These are phyloP conservation scores for Entophlyctis luteolus DNA, from an alignment of 192 early-diverging fungal species.

Conservation along the genomic window DNA sequence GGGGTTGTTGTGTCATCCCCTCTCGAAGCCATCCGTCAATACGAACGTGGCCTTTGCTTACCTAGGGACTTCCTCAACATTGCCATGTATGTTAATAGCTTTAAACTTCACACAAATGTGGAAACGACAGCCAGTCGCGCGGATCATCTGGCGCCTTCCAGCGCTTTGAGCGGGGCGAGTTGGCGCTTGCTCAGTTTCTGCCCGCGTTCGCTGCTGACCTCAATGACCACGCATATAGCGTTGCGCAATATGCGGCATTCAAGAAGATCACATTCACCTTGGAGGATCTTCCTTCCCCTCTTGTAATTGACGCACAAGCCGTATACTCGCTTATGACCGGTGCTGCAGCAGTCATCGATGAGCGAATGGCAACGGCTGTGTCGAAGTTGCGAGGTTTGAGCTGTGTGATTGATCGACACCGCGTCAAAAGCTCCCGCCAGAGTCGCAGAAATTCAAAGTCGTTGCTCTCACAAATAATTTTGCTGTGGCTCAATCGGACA, in stretches of 20 bases:
- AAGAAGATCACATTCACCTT: no score
- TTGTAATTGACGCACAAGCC: no score
- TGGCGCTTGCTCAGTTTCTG: constrained; percentile 56
- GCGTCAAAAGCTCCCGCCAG: no score
- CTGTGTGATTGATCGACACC: no score
- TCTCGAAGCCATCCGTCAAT: constrained; percentile 69
- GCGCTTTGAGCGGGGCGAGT: constrained; percentile 59
- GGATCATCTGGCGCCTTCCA: constrained; percentile 56
- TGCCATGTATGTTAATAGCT: constrained; percentile 48
- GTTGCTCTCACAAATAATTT: constrained; percentile 88
- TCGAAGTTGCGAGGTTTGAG: constrained; percentile 39
- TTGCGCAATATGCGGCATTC: constrained; percentile 7
- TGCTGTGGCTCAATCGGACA: constrained; percentile 29
- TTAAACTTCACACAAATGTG: background rate
- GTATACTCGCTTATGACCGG: no score
- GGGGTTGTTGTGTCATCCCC: constrained; percentile 79
- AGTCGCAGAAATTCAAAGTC: constrained; percentile 62
- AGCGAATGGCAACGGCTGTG: constrained; percentile 48
- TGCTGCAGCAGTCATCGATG: no score
- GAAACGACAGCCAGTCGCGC: constrained; percentile 25
- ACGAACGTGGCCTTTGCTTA: constrained; percentile 59
- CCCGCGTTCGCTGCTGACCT: constrained; percentile 55
- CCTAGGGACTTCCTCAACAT: constrained; percentile 82
- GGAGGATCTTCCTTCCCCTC: no score
- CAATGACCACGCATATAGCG: constrained; percentile 43